Evolutionary conservation across 176 grass and related monocot genomes (phyloP).

Genomic region (Ensete glaucum): DNA sequence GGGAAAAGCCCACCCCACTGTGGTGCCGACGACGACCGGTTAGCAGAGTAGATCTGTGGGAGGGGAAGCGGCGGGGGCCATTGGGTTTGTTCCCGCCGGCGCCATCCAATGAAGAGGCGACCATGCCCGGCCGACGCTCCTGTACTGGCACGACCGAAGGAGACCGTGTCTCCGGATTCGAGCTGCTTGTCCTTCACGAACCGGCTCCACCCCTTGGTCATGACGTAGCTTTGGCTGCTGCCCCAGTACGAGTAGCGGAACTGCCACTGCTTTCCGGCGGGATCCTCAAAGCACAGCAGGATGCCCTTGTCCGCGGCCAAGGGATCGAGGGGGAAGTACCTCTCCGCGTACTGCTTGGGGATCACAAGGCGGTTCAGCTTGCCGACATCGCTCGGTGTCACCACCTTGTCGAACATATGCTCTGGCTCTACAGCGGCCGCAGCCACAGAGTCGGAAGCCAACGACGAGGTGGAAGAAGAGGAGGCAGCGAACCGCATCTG

Average conservation of each 20-base stretch:
- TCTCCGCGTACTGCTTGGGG: not conserved
- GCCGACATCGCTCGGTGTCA: slow-evolving; percentile 1
- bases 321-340: slow-evolving; percentile 1
- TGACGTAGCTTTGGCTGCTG: slow-evolving; percentile 99
- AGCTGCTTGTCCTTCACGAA: slow-evolving; percentile 96
- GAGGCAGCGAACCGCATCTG: not conserved
- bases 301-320: slow-evolving; percentile 3
- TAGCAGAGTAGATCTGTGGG: not conserved
- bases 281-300: slow-evolving; percentile 1
- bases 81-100: not conserved
- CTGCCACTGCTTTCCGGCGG: slow-evolving; percentile 6
- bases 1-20: not conserved
- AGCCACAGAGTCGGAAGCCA: not conserved
- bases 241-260: slow-evolving; percentile 99
- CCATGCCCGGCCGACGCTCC: not conserved
- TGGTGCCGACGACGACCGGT: no score
- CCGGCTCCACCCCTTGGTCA: slow-evolving; percentile 98
- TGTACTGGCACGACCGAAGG: slow-evolving; percentile 32
- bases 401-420: slow-evolving; percentile 7
- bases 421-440: not conserved
- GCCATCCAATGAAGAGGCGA: slow-evolving; percentile 1
- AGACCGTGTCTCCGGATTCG: slow-evolving; percentile 69
- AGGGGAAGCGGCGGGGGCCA: not conserved
- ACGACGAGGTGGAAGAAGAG: not conserved
- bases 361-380: slow-evolving; percentile 6